Evolutionary conservation across 331 rosid genomes (phyloP).

Genomic region (Quercus lobata): DNA sequence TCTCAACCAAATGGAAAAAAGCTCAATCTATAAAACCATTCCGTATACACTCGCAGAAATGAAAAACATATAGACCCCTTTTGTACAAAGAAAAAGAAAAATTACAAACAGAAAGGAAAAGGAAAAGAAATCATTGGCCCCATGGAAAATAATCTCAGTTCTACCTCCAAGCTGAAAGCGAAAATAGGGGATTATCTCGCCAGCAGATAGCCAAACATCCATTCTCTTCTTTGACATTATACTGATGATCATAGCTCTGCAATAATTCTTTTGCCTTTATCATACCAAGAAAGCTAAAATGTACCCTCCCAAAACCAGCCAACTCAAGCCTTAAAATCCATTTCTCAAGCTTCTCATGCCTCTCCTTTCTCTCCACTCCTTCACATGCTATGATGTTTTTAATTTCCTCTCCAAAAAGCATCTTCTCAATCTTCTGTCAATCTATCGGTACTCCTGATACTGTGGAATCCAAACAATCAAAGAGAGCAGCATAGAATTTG

Average conservation of each 20-base stretch:
- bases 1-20: not conserved
- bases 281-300: constrained; percentile 49
- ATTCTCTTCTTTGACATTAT: constrained; percentile 45
- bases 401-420: constrained; percentile 78
- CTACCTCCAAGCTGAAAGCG: constrained; percentile 65
- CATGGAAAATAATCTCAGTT: constrained; percentile 4
- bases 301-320: constrained; percentile 60
- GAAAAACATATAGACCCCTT: not conserved
- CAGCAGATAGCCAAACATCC: constrained; percentile 55
- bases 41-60: not conserved
- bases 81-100: constrained; percentile 26
- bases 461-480: constrained; percentile 78
- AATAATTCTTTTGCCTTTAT: constrained; percentile 51
- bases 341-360: constrained; percentile 72
- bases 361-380: constrained; percentile 70
- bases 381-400: constrained; percentile 84
- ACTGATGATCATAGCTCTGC: constrained; percentile 48
- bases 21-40: not conserved
- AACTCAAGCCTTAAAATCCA: constrained; percentile 63
- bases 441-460: constrained; percentile 50
- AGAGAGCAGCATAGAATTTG: constrained; percentile 60
- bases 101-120: not conserved
- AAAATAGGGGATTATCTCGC: constrained; percentile 65
- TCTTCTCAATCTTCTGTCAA: constrained; percentile 66
- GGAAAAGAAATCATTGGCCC: constrained; percentile 7